Evolutionary conservation across 2,329 filamentous ascomycete species (phyloP).

Genomic region (Aspergillus viridinutans): DNA sequence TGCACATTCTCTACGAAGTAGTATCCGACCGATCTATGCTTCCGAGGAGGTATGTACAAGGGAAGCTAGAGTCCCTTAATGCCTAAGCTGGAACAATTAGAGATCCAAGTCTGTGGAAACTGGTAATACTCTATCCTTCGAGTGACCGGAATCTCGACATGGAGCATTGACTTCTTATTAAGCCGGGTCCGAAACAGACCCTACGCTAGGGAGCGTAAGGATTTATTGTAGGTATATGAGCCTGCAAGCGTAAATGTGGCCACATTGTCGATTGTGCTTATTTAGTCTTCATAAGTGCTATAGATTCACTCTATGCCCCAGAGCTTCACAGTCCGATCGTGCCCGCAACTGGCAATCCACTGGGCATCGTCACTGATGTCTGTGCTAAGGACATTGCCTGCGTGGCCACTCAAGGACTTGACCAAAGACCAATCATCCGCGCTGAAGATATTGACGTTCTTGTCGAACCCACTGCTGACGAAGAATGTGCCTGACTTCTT

Average conservation of each 20-base stretch:
- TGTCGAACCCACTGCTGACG: constrained; percentile 86
- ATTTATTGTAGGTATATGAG: neutral
- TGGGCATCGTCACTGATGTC: constrained; percentile 80
- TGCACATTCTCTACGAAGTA: neutral
- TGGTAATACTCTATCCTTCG: neutral
- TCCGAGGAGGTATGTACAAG: neutral
- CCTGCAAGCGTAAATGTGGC: neutral
- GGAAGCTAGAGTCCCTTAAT: neutral
- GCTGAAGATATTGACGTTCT: constrained; percentile 91
- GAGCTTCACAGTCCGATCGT: constrained; percentile 91
- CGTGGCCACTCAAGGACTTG: constrained; percentile 84
- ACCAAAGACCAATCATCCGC: constrained; percentile 92
- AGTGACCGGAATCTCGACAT: neutral
- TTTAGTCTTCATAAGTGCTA: constrained; percentile 32
- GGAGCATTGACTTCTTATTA: no score
- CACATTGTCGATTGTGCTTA: neutral
- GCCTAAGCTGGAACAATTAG: neutral
- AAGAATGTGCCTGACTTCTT: constrained; percentile 91
- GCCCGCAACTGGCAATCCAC: constrained; percentile 92
- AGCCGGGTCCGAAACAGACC: no score
- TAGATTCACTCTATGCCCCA: constrained; percentile 79
- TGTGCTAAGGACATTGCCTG: constrained; percentile 84
- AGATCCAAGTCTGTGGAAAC: neutral
- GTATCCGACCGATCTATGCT: neutral
- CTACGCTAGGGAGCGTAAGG: no score